Evolutionary conservation across 2,329 filamentous ascomycete species (phyloP).

Genomic region (Hyphodiscus sp.): DNA sequence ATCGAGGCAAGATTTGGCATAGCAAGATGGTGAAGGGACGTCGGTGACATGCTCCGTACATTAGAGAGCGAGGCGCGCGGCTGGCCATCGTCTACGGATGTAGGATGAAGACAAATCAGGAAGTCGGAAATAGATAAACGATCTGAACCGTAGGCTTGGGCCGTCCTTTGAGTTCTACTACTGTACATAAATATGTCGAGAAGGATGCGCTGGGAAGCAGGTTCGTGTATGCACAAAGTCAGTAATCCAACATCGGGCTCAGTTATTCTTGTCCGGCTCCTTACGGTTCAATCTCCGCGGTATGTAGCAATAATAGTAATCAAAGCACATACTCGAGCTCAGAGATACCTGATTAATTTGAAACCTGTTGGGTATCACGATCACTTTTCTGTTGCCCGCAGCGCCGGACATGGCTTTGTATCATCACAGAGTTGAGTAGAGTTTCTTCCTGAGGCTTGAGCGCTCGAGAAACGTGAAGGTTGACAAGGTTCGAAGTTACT

Average conservation of each 20-base stretch:
- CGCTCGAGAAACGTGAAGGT: too few species aligned
- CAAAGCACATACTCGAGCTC: neutral
- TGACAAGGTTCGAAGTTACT: neutral
- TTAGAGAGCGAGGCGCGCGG: too few species aligned
- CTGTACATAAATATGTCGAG: neutral
- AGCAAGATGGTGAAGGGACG: too few species aligned
- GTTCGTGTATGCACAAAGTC: conserved; percentile 9
- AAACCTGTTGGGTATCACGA: neutral
- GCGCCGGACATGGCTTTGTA: too few species aligned
- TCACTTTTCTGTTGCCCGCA: neutral
- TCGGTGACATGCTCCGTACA: too few species aligned
- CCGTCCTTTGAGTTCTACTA: neutral
- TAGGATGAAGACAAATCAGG: too few species aligned
- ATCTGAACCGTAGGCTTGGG: neutral
- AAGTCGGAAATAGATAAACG: neutral
- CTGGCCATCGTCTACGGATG: too few species aligned
- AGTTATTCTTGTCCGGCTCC: conserved; percentile 1
- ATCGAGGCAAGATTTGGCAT: too few species aligned
- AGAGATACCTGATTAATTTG: neutral
- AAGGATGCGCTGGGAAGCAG: neutral
- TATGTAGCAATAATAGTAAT: neutral
- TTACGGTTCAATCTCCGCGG: neutral
- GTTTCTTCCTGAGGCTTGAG: too few species aligned
- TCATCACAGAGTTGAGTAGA: too few species aligned
- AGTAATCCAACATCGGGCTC: conserved; percentile 1